These are phyloP conservation scores for Aspergillus sp. DNA, from an alignment of 2,329 filamentous ascomycete genomes.

Conservation along the genomic window DNA sequence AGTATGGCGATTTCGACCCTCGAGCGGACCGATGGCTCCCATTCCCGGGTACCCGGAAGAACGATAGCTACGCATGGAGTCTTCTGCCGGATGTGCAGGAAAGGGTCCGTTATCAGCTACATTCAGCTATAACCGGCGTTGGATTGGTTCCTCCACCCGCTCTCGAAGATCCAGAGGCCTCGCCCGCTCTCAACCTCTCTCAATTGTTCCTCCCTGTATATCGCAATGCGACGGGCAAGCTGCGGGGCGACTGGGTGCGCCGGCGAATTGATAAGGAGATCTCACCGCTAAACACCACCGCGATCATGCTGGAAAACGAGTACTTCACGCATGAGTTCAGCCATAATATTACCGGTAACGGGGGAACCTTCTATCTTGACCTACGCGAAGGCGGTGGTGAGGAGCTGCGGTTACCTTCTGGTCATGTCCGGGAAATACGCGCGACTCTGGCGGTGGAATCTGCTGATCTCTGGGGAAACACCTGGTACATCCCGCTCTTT, in stretches of 20 bases:
- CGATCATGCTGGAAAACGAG: constrained; percentile 62
- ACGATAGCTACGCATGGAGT: constrained; percentile 77
- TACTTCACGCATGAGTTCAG: constrained; percentile 69
- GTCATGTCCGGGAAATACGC: constrained; percentile 66
- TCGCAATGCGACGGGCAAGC: constrained; percentile 73
- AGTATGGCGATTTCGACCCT: constrained; percentile 53
- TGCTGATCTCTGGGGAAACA: constrained; percentile 65
- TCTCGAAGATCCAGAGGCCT: constrained; percentile 24
- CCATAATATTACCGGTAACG: constrained; percentile 74
- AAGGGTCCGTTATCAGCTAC: constrained; percentile 59
- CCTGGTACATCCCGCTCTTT: constrained; percentile 76
- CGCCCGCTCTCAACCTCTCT: constrained; percentile 34
- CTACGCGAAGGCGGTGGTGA: constrained; percentile 57
- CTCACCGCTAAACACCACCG: constrained; percentile 62
- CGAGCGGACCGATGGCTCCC: constrained; percentile 57
- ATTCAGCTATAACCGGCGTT: constrained; percentile 30
- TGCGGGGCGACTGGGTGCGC: constrained; percentile 74
- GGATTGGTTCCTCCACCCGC: constrained; percentile 30
- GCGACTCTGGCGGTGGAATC: constrained; percentile 73
- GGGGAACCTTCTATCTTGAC: constrained; percentile 68
- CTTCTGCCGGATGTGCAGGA: constrained; percentile 66
- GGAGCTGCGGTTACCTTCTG: constrained; percentile 38
- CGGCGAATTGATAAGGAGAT: constrained; percentile 50
- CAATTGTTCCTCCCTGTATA: constrained; percentile 59
- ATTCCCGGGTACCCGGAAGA: constrained; percentile 71